Evolutionary conservation across 2,329 filamentous ascomycete species (phyloP).

Genomic region (Tolypocladium album): DNA sequence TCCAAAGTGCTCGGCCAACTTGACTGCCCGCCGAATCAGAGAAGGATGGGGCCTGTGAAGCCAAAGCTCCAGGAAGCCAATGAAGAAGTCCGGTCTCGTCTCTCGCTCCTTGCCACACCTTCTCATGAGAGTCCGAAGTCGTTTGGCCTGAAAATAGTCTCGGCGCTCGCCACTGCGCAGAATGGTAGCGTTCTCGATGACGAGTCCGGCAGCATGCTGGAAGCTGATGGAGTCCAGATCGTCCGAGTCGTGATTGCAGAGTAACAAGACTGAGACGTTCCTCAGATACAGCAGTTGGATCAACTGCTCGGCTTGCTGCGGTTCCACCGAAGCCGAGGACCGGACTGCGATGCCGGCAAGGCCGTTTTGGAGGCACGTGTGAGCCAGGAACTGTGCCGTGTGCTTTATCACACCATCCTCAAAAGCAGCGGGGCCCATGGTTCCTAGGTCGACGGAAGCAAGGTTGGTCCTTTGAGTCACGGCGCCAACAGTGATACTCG

Average conservation of each 20-base stretch:
- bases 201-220: conserved; percentile 22
- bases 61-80: conserved; percentile 26
- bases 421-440: neutral
- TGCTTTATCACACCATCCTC: neutral
- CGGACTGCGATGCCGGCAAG: conserved; percentile 3
- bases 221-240: conserved; percentile 15
- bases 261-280: conserved; percentile 8
- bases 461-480: neutral
- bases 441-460: neutral
- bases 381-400: neutral
- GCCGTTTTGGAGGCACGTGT: neutral
- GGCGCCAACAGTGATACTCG: neutral
- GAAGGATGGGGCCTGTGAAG: conserved; percentile 18
- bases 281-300: conserved; percentile 1
- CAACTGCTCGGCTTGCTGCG: conserved; percentile 1
- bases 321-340: neutral
- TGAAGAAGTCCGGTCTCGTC: conserved; percentile 21
- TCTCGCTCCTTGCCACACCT: conserved; percentile 17
- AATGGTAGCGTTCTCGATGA: conserved; percentile 31
- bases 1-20: conserved; percentile 24
- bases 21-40: conserved; percentile 21
- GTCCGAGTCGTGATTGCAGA: conserved; percentile 11
- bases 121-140: conserved; percentile 20
- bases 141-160: conserved; percentile 29
- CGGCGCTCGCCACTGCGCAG: conserved; percentile 26